Conservation (phyloP, 345 rosid species). For the Lumnitzera littorea region DNA sequence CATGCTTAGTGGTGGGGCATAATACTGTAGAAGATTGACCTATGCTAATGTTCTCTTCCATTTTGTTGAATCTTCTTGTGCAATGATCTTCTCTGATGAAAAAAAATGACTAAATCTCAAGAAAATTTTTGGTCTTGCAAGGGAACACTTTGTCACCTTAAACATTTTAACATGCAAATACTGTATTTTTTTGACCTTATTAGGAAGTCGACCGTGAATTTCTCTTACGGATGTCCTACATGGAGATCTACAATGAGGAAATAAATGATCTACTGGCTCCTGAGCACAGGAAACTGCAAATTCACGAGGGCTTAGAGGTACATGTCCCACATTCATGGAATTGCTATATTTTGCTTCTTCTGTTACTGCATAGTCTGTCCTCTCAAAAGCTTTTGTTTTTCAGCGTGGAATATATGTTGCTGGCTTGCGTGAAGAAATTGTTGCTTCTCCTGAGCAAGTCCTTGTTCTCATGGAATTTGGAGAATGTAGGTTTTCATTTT, state of each 20-base stretch:
- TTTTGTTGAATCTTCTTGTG: too few relatives aligned
- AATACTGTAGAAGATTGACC: too few relatives aligned
- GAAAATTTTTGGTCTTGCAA: not conserved
- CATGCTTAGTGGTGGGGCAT: too few relatives aligned
- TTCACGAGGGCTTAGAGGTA: constrained; percentile 89
- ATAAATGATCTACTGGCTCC: constrained; percentile 87
- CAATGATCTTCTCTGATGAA: too few relatives aligned
- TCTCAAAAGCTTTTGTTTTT: constrained; percentile 12
- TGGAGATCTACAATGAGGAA: constrained; percentile 96
- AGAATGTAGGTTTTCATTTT: constrained; percentile 45
- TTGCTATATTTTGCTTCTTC: not conserved
- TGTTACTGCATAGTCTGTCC: not conserved
- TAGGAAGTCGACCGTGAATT: constrained; percentile 80
- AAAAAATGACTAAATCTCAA: too few relatives aligned
- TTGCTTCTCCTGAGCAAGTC: constrained; percentile 86
- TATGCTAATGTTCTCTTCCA: too few relatives aligned
- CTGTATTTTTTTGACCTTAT: constrained; percentile 1
- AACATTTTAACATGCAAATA: not conserved
- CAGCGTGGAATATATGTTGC: constrained; percentile 94
- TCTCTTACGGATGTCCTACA: constrained; percentile 85
- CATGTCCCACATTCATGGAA: constrained; percentile 1
- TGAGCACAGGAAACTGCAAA: constrained; percentile 87
- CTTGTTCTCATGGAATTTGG: constrained; percentile 86
- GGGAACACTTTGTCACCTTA: not conserved
- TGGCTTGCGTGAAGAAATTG: constrained; percentile 92